phyloP scores from a whole-genome alignment of 1,139 yeast species.

The Suhomyces terraborum region DNA sequence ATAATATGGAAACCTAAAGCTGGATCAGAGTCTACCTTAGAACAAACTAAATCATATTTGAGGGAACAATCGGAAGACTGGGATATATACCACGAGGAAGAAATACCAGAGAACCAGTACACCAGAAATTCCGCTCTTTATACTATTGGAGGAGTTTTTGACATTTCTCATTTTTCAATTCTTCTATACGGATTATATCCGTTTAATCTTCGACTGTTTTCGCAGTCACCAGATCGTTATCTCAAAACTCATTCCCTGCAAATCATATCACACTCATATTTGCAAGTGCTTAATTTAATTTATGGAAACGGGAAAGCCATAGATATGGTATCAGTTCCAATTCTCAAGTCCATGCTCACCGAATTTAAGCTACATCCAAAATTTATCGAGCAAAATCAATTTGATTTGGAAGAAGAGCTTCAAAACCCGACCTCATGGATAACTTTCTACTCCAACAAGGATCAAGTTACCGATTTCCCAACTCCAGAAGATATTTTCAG shows the following conservation, averaged over 20 bases:
- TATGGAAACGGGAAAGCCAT: not conserved
- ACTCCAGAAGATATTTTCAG: slow-evolving; percentile 37
- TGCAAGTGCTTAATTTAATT: slow-evolving; percentile 3
- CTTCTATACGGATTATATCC: slow-evolving; percentile 67
- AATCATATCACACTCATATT: slow-evolving; percentile 16
- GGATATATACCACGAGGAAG: slow-evolving; percentile 2
- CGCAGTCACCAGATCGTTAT: slow-evolving; percentile 39
- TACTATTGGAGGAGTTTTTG: slow-evolving; percentile 13
- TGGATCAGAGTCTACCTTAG: not conserved
- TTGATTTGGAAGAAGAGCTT: slow-evolving; percentile 40
- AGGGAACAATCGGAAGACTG: not conserved
- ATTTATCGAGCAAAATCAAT: slow-evolving; percentile 23
- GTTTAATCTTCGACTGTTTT: slow-evolving; percentile 46
- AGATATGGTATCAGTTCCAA: not conserved
- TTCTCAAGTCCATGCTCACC: slow-evolving; percentile 18
- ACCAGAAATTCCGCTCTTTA: not conserved
- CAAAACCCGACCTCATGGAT: slow-evolving; percentile 40
- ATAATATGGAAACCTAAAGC: slow-evolving; percentile 29
- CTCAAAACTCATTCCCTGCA: slow-evolving; percentile 17
- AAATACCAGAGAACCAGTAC: not conserved
- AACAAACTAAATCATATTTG: slow-evolving; percentile 1
- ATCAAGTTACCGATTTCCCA: slow-evolving; percentile 8
- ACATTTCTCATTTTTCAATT: slow-evolving; percentile 34
- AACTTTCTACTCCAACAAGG: too few relatives aligned
- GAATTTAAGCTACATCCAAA: slow-evolving; percentile 53